Conservation (phyloP, 2,329 filamentous ascomycete genomes). For the Colletotrichum sojae region DNA sequence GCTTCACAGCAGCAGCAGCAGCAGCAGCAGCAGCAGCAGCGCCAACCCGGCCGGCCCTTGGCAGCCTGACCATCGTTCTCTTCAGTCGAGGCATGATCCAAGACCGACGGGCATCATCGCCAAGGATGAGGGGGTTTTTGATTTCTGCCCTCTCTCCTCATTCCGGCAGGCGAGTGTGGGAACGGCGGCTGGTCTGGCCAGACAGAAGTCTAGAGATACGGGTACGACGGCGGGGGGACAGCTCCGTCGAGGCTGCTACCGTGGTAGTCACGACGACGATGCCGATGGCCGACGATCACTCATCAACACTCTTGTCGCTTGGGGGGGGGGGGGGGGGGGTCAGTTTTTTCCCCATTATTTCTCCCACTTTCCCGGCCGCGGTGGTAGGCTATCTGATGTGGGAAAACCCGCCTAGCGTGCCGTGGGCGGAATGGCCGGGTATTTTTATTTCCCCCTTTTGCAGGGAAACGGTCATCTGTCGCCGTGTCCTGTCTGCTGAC, state of each 20-base stretch:
- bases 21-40: too few species aligned
- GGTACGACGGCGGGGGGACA: background rate
- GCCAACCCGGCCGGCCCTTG: too few species aligned
- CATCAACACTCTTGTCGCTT: background rate
- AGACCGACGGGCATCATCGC: background rate
- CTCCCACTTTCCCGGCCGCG: background rate
- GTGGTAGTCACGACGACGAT: background rate
- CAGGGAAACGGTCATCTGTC: background rate
- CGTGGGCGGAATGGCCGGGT: background rate
- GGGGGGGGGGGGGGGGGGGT: too few species aligned
- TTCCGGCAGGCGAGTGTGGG: conserved; percentile 12
- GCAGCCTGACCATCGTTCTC: too few species aligned
- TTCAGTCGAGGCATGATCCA: background rate
- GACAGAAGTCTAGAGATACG: background rate
- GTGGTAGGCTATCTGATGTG: background rate
- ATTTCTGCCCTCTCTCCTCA: background rate
- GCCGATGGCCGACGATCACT: background rate
- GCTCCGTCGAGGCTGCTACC: background rate
- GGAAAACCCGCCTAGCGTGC: background rate
- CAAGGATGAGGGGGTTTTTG: background rate
- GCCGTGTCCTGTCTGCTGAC: background rate
- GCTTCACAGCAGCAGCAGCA: too few species aligned
- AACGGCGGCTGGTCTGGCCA: background rate
- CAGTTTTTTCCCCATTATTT: background rate
- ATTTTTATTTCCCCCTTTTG: background rate